Evolutionary conservation across 2,329 filamentous ascomycete genomes (phyloP).

Genomic region (Apiospora hydei): DNA sequence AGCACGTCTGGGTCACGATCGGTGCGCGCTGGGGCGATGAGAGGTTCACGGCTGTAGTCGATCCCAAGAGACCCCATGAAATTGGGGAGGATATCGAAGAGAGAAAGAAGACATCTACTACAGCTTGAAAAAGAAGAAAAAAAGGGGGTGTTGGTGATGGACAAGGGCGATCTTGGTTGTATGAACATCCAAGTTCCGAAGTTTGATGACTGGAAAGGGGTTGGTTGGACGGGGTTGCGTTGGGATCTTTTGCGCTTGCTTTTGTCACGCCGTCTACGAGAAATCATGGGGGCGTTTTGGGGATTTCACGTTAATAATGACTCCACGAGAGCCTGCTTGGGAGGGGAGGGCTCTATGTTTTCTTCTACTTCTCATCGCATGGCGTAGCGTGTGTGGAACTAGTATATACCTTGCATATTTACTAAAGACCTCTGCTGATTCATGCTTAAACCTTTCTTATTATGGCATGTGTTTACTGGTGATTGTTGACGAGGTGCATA

Average conservation of each 20-base stretch:
- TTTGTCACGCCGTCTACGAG: constrained; percentile 29
- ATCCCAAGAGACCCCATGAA: constrained; percentile 60
- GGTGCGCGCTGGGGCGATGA: constrained; percentile 68
- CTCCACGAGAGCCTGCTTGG: constrained; percentile 24
- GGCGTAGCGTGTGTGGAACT: constrained; percentile 32
- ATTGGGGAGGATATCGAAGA: constrained; percentile 61
- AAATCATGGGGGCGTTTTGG: constrained; percentile 33
- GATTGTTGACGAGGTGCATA: not conserved
- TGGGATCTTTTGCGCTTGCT: constrained; percentile 11
- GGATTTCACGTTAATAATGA: constrained; percentile 29
- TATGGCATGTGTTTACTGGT: not conserved
- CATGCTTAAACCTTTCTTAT: not conserved
- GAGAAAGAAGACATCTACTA: constrained; percentile 37
- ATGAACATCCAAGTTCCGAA: not conserved
- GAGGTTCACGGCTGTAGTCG: constrained; percentile 61
- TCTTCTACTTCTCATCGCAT: constrained; percentile 29
- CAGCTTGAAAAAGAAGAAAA: constrained; percentile 22
- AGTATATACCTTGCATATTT: constrained; percentile 29
- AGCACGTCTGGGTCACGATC: constrained; percentile 74
- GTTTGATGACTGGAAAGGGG: constrained; percentile 3
- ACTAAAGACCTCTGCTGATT: constrained; percentile 1
- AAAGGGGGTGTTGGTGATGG: not conserved
- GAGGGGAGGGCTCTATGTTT: not conserved
- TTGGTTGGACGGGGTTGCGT: not conserved
- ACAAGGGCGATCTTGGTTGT: not conserved